Evolutionary conservation across 805 yeast genomes (phyloP).

Genomic region (Naumovozyma baii): DNA sequence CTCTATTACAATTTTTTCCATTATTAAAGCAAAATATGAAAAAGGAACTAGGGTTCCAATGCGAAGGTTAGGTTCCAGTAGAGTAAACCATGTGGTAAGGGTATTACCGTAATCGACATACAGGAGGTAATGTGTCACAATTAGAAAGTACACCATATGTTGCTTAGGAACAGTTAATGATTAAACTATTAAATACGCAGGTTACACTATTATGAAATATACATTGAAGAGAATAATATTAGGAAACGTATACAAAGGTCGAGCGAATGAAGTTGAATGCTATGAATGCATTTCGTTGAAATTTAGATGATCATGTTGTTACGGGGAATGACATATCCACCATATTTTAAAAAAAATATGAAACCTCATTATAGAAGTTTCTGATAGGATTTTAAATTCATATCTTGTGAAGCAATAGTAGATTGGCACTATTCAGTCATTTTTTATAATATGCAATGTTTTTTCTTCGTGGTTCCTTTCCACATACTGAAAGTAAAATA

Average conservation of each 20-base stretch:
- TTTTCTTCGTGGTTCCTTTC: too few species aligned
- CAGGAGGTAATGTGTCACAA: neutral
- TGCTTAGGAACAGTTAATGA: neutral
- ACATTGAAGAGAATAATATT: neutral
- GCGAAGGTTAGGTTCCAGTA: too few species aligned
- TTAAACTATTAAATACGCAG: neutral
- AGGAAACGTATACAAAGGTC: neutral
- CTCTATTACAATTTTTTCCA: too few species aligned
- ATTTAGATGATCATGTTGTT: neutral
- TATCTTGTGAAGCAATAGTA: too few species aligned
- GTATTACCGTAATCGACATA: neutral
- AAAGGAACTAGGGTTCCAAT: too few species aligned
- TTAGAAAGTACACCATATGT: neutral
- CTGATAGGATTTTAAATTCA: too few species aligned
- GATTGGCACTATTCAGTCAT: too few species aligned
- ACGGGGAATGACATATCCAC: neutral
- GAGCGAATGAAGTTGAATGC: neutral
- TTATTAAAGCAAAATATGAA: too few species aligned
- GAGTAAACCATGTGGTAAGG: neutral
- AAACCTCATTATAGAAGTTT: too few species aligned
- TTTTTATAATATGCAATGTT: too few species aligned
- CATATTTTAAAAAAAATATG: too few species aligned
- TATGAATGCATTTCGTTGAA: neutral
- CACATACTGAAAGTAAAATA: too few species aligned
- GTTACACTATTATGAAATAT: neutral